A percentile compares a stretch with the other conserved stretches of the same genome.
phyloP scores from a whole-genome alignment of 352 stramenopile genomes.

The Globisporangium spinosum region DNA sequence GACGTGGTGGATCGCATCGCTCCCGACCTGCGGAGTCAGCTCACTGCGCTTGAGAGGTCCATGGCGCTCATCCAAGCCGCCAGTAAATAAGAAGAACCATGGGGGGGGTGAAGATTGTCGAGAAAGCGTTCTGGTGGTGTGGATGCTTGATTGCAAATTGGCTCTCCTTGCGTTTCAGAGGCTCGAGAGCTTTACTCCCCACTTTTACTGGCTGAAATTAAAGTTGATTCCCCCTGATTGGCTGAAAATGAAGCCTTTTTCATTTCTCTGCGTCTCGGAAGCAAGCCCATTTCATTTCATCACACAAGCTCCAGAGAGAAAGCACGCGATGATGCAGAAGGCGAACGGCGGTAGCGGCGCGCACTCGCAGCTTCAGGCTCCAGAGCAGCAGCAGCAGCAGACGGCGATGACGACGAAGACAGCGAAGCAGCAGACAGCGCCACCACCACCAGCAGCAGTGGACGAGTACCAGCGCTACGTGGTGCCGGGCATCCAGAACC shows the following conservation, averaged over 20 bases:
- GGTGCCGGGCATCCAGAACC: slow-evolving; percentile 79
- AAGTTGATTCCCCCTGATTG: neutral
- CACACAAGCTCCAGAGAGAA: neutral
- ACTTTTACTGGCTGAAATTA: slow-evolving; percentile 9
- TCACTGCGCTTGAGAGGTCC: slow-evolving; percentile 31
- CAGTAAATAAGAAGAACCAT: neutral
- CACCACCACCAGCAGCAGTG: neutral
- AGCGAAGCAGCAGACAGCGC: neutral
- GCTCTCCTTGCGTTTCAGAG: neutral
- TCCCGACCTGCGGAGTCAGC: slow-evolving; percentile 31
- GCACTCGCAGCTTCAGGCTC: slow-evolving; percentile 4
- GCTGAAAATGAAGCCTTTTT: neutral
- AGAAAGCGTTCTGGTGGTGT: neutral
- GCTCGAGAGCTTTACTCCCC: neutral
- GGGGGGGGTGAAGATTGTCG: neutral
- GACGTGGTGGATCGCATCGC: slow-evolving; percentile 31
- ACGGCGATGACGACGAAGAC: neutral
- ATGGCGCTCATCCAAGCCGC: slow-evolving; percentile 12
- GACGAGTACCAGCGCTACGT: slow-evolving; percentile 20
- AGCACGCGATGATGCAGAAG: slow-evolving; percentile 10
- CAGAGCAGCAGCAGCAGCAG: neutral
- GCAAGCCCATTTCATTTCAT: slow-evolving; percentile 4
- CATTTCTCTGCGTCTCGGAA: slow-evolving; percentile 13
- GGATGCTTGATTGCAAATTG: neutral
- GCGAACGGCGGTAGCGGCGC: neutral